These are phyloP conservation scores for Aplosporella prunicola DNA, from an alignment of 2,329 filamentous ascomycete species.

Conservation along the genomic window DNA sequence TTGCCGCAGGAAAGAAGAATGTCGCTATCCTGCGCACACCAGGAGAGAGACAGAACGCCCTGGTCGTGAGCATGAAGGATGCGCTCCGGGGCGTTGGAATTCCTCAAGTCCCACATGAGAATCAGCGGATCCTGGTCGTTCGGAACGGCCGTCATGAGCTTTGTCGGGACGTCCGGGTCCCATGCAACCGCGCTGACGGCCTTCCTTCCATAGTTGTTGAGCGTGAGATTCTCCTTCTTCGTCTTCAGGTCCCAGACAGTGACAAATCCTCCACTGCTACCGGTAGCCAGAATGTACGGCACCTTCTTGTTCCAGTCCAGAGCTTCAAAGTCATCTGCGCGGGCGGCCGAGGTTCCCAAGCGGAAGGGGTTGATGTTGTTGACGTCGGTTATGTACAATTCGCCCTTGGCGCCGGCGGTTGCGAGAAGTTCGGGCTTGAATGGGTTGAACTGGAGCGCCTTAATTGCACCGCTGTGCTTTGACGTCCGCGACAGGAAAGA, in stretches of 20 bases:
- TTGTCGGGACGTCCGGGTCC: slow-evolving; percentile 90
- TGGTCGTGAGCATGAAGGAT: slow-evolving; percentile 87
- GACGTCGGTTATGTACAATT: slow-evolving; percentile 91
- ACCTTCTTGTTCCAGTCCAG: slow-evolving; percentile 99
- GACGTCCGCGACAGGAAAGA: slow-evolving; percentile 77
- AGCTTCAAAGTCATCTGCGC: slow-evolving; percentile 90
- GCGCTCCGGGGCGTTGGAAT: slow-evolving; percentile 88
- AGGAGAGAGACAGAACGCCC: slow-evolving; percentile 85
- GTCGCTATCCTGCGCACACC: slow-evolving; percentile 86
- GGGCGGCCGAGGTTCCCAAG: slow-evolving; percentile 75
- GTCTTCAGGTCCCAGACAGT: slow-evolving; percentile 98
- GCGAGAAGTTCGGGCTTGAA: slow-evolving; percentile 83
- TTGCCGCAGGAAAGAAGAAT: slow-evolving; percentile 89
- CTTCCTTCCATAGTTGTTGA: slow-evolving; percentile 84
- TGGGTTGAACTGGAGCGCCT: slow-evolving; percentile 94
- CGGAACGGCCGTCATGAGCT: slow-evolving; percentile 84
- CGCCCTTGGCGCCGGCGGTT: slow-evolving; percentile 86
- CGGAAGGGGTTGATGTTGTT: slow-evolving; percentile 88
- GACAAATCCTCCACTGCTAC: slow-evolving; percentile 85
- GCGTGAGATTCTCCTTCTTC: slow-evolving; percentile 90
- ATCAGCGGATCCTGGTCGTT: slow-evolving; percentile 84
- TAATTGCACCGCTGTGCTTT: slow-evolving; percentile 88
- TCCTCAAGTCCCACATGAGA: slow-evolving; percentile 86
- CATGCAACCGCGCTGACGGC: slow-evolving; percentile 91
- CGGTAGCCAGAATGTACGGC: slow-evolving; percentile 88